Percentiles rank a stretch among this genome's conserved stretches.
These are phyloP conservation scores for Lipomyces orientalis DNA, from an alignment of 805 yeast species.

Conservation along the genomic window DNA sequence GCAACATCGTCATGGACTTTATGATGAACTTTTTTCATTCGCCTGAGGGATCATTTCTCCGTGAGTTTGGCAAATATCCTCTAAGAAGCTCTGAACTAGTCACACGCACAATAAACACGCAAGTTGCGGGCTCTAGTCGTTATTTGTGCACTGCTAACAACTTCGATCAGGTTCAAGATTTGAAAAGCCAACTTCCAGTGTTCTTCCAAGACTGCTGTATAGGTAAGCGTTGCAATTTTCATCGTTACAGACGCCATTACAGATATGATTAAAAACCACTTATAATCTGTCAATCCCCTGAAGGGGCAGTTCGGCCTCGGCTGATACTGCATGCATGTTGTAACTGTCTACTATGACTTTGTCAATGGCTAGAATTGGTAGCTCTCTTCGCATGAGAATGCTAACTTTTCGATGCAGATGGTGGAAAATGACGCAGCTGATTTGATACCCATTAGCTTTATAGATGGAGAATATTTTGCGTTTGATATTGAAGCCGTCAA, in stretches of 20 bases:
- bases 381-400: neutral
- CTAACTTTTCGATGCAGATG: neutral
- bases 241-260: neutral
- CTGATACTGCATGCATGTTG: slow-evolving; percentile 21
- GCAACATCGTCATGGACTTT: neutral
- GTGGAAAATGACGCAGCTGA: slow-evolving; percentile 5
- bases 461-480: slow-evolving; percentile 36
- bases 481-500: slow-evolving; percentile 50
- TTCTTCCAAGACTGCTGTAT: neutral
- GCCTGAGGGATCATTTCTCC: slow-evolving; percentile 14
- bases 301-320: slow-evolving; percentile 15
- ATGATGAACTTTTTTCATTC: slow-evolving; percentile 20
- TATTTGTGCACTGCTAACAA: neutral
- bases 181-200: neutral
- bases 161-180: neutral
- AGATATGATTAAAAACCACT: slow-evolving; percentile 36
- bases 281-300: slow-evolving; percentile 44
- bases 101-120: neutral
- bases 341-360: slow-evolving; percentile 26
- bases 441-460: slow-evolving; percentile 19
- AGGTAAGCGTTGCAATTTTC: neutral
- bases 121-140: neutral
- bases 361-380: neutral
- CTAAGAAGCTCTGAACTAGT: slow-evolving; percentile 40
- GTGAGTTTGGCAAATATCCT: slow-evolving; percentile 33